These are phyloP conservation scores for Zasmidium citrigriseum DNA, from an alignment of 2,329 filamentous ascomycete species.

Conservation along the genomic window DNA sequence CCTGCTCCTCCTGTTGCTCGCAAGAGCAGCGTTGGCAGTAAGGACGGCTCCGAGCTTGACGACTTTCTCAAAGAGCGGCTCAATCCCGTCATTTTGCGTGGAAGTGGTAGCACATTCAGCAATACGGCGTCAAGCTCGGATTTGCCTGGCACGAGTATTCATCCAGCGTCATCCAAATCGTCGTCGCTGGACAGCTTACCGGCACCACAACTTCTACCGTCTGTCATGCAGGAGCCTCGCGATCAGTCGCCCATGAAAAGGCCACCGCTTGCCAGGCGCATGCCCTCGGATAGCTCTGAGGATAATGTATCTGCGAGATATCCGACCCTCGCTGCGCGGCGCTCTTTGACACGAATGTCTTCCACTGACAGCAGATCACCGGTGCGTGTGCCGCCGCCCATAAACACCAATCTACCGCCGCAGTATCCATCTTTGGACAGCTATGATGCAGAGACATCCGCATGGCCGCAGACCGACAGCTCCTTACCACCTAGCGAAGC, in stretches of 20 bases:
- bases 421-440: constrained; percentile 14
- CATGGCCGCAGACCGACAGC: constrained; percentile 18
- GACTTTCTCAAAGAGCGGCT: constrained; percentile 49
- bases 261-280: constrained; percentile 12
- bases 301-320: constrained; percentile 21
- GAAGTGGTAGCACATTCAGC: constrained; percentile 42
- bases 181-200: constrained; percentile 24
- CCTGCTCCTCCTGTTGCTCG: constrained; percentile 33
- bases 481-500: constrained; percentile 13
- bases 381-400: constrained; percentile 15
- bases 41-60: constrained; percentile 45
- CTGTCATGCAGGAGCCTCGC: constrained; percentile 24
- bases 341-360: constrained; percentile 21
- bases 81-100: constrained; percentile 46
- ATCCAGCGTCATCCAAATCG: constrained; percentile 21
- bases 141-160: constrained; percentile 3
- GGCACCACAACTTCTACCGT: constrained; percentile 31
- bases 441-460: constrained; percentile 15
- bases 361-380: constrained; percentile 12
- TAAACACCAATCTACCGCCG: constrained; percentile 15
- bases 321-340: constrained; percentile 18
- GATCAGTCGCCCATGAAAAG: constrained; percentile 16
- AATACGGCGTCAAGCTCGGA: constrained; percentile 22
- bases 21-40: constrained; percentile 46
- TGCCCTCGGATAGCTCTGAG: constrained; percentile 27